These are phyloP conservation scores for Phytophthora agathidicida DNA, from an alignment of 352 stramenopile genomes.

Conservation along the genomic window DNA sequence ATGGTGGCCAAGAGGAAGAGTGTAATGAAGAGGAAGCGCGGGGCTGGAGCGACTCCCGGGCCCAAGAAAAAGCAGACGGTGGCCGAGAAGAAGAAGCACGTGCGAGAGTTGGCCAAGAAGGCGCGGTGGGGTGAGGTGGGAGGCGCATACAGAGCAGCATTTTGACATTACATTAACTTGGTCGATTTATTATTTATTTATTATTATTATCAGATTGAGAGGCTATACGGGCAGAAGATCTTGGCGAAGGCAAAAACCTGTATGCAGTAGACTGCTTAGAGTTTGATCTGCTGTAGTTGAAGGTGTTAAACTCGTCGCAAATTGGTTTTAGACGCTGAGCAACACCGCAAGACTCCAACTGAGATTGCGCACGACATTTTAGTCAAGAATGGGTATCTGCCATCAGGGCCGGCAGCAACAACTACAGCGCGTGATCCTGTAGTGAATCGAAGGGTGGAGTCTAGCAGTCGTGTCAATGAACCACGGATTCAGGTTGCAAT, in stretches of 20 bases:
- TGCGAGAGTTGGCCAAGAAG: constrained; percentile 66
- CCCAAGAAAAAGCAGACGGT: constrained; percentile 40
- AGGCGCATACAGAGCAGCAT: not conserved
- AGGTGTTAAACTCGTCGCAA: not conserved
- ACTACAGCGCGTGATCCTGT: not conserved
- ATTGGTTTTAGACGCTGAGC: constrained; percentile 54
- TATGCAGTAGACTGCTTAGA: constrained; percentile 32
- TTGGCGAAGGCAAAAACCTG: constrained; percentile 68
- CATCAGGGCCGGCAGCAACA: constrained; percentile 1
- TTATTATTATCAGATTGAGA: constrained; percentile 79
- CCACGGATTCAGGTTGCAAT: not conserved
- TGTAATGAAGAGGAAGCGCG: constrained; percentile 18
- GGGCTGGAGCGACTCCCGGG: not conserved
- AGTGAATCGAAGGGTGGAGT: not conserved
- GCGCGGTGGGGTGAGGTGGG: constrained; percentile 58
- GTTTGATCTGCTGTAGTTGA: not conserved
- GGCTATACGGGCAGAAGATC: constrained; percentile 75
- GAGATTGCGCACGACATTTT: constrained; percentile 70
- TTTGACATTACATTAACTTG: too few relatives aligned
- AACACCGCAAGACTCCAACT: constrained; percentile 63
- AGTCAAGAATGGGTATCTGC: constrained; percentile 61
- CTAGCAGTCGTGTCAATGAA: not conserved
- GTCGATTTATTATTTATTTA: too few relatives aligned
- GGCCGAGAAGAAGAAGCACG: constrained; percentile 76
- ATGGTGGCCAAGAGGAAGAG: constrained; percentile 31